A percentile compares a stretch with the other conserved stretches of the same genome.
phyloP scores from a whole-genome alignment of 345 rosid genomes.

The Reutealis trisperma region DNA sequence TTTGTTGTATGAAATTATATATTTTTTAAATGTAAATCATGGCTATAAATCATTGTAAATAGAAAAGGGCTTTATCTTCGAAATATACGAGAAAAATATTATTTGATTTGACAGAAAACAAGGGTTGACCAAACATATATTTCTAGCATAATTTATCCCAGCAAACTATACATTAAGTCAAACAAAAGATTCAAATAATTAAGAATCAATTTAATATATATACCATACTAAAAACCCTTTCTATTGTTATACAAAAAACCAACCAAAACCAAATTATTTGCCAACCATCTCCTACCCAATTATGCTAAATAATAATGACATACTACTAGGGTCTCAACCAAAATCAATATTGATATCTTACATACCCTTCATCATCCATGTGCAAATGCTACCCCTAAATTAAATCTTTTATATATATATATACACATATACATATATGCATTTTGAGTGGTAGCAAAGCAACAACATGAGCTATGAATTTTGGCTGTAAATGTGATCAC shows the following conservation, averaged over 20 bases:
- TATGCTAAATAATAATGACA: background rate
- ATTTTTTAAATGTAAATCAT: no score
- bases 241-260: background rate
- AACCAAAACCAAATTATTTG: background rate
- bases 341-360: no score
- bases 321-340: no score
- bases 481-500: no score
- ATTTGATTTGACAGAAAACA: background rate
- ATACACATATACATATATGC: no score
- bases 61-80: no score
- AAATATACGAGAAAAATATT: no score
- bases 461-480: no score
- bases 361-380: background rate
- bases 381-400: background rate
- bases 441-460: no score
- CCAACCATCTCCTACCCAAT: background rate
- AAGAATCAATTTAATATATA: background rate
- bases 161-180: background rate
- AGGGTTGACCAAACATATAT: conserved; percentile 1
- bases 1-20: no score
- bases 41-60: no score
- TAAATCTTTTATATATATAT: no score
- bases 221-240: background rate
- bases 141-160: background rate
- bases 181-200: background rate